These are phyloP conservation scores for Penicillium sp. DNA, from an alignment of 2,329 filamentous ascomycete species.

Conservation along the genomic window DNA sequence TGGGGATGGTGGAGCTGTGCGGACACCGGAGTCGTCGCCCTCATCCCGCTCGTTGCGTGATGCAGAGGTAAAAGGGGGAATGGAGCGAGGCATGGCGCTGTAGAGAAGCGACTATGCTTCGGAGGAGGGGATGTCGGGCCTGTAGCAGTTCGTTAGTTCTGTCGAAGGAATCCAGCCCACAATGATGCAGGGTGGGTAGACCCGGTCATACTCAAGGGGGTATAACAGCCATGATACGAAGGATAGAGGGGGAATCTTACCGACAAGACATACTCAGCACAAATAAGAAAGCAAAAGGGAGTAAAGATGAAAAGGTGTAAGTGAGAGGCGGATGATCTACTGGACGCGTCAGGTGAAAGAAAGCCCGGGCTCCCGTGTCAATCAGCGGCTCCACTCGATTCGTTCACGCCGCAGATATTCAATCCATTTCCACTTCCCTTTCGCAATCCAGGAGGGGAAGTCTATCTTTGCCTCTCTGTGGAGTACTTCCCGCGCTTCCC, in stretches of 20 bases:
- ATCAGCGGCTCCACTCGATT: neutral
- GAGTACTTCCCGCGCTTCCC: slow-evolving; percentile 7
- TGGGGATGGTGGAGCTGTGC: slow-evolving; percentile 38
- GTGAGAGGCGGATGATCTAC: slow-evolving; percentile 4
- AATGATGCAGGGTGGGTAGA: neutral
- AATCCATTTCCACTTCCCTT: neutral
- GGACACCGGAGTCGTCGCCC: slow-evolving; percentile 11
- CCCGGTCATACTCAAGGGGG: neutral
- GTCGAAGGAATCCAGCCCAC: neutral
- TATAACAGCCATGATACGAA: neutral
- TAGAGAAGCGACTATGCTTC: slow-evolving; percentile 7
- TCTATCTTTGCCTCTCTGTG: neutral
- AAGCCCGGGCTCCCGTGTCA: neutral
- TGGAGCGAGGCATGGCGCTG: slow-evolving; percentile 31
- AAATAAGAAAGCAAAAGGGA: neutral
- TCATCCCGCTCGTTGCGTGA: slow-evolving; percentile 16
- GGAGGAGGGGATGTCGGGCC: slow-evolving; percentile 3
- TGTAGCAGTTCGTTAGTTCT: neutral
- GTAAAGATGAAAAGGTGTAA: neutral
- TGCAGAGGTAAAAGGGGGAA: slow-evolving; percentile 22
- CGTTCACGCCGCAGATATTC: neutral
- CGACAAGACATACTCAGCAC: neutral
- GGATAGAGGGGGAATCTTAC: neutral
- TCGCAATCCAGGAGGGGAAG: neutral
- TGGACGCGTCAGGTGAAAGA: slow-evolving; percentile 9